Evolutionary conservation across 2,329 filamentous ascomycete species (phyloP), one percentile per base, ranked within the genome.

Genomic region (Trichophyton rubrum): DNA sequence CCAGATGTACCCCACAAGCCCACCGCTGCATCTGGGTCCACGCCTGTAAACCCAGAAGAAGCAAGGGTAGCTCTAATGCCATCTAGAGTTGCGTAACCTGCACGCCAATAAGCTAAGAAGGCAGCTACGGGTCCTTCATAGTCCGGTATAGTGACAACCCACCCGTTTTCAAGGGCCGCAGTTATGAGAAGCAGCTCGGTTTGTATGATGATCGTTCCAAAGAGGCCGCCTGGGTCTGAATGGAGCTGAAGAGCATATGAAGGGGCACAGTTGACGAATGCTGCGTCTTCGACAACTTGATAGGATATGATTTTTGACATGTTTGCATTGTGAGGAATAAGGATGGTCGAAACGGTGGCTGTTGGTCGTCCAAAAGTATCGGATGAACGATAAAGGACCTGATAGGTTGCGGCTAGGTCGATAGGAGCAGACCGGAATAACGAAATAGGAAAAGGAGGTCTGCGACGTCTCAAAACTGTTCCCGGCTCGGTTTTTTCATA

Each of bases 1-100:
- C 82, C 82, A 0, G 78, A 81, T 65, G 83, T 84, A 0, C 82
- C 82, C 79, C 79, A 83, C 59, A 82, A 67, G 2, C 75, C 73
- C 40, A 76, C 67, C 1, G 64, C 69, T 0, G 76, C 69, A 8
- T 69, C 65, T 3, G 63, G 49, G 11, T 66, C 64, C 58, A 78
- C 66, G 1, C 70, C 68, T 3, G 75, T 68, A 53, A 68, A 63
- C 8, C 62, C 17, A 0, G 58, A 62, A 1, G 68, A 70, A 2
- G 67, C 62, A 9, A 77, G 63, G 0, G 74, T 71, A 3, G 77
- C 77, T 13, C 78, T 74, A 1, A 79, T 66, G 1, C 70, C 69
- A 64, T 80, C 75, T 9, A 79, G 66, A 9, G 73, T 75, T 0
- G 75, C 74, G 56, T 80, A 73, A 1, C 77, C 78, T 1, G 73